Conservation (phyloP, 768 basidiomycete species). For the Lactarius hatsudake region DNA sequence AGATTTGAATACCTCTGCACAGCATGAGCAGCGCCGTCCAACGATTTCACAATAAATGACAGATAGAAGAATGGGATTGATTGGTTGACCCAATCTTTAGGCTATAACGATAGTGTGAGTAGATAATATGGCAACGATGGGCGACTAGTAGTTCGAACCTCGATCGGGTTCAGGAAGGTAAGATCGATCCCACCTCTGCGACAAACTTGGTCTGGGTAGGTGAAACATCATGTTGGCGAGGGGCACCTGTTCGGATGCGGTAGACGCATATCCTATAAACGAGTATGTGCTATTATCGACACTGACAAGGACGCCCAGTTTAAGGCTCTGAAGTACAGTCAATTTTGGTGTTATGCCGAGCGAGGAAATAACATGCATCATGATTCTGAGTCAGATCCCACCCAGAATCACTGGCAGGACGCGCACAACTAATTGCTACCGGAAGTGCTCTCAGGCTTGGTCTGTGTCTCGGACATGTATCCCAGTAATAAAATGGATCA, state of each 20-base stretch:
- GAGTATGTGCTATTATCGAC: conserved; percentile 24
- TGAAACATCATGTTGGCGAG: conserved; percentile 32
- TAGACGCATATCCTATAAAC: conserved; percentile 19
- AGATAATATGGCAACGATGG: background rate
- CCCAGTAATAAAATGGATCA: too few relatives aligned
- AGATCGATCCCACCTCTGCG: conserved; percentile 35
- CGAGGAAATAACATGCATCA: background rate
- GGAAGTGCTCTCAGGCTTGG: too few relatives aligned
- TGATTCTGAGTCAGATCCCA: too few relatives aligned
- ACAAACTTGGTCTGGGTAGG: conserved; percentile 37
- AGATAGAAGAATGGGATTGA: conserved; percentile 43
- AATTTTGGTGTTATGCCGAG: background rate
- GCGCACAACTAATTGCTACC: too few relatives aligned
- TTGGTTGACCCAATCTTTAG: conserved; percentile 37
- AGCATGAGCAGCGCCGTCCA: conserved; percentile 29
- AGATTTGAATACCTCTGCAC: conserved; percentile 28
- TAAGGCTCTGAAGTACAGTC: background rate
- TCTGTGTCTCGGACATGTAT: too few relatives aligned
- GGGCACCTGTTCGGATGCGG: conserved; percentile 14
- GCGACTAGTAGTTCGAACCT: conserved; percentile 29
- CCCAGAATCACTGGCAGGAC: too few relatives aligned
- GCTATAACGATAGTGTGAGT: conserved; percentile 26
- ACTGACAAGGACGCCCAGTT: conserved; percentile 11
- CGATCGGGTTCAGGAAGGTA: conserved; percentile 41
- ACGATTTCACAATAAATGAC: conserved; percentile 33